These are phyloP conservation scores for Nematocida sp. DNA, from an alignment of 371 early-diverging fungal genomes.

Conservation along the genomic window DNA sequence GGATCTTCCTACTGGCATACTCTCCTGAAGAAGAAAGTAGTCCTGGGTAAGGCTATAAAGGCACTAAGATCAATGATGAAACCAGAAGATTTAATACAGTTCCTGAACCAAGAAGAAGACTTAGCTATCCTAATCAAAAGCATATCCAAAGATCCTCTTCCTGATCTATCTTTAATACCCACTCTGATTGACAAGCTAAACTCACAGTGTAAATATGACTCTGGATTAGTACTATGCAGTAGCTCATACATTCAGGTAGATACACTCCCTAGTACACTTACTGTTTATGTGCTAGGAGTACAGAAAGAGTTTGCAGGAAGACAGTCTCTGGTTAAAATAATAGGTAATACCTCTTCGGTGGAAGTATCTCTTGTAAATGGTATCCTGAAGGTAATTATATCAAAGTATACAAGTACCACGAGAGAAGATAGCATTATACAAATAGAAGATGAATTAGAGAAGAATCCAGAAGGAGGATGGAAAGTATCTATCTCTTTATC, in stretches of 20 bases:
- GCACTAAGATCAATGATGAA: conserved; percentile 1
- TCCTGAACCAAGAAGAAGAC: conserved; percentile 33
- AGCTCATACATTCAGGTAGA: background rate
- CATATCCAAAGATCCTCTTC: background rate
- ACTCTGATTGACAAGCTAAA: conserved; percentile 29
- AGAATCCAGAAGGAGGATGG: conserved; percentile 22
- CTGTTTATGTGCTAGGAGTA: conserved; percentile 1
- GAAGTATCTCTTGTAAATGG: conserved; percentile 37
- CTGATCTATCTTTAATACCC: background rate
- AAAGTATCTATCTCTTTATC: conserved; percentile 11
- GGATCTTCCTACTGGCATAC: conserved; percentile 19
- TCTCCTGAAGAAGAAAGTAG: conserved; percentile 19
- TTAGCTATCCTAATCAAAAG: conserved; percentile 1
- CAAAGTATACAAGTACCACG: background rate
- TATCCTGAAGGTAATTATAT: background rate
- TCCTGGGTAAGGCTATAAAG: conserved; percentile 5
- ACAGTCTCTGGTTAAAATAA: conserved; percentile 20
- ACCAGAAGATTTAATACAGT: conserved; percentile 1
- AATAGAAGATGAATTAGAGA: conserved; percentile 11
- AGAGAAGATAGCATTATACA: background rate
- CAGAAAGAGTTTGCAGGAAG: conserved; percentile 45
- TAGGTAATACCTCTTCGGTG: background rate
- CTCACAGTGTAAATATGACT: background rate
- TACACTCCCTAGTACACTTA: background rate
- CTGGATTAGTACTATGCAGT: conserved; percentile 8